Evolutionary conservation across 345 rosid species (phyloP).

Genomic region (Melaleuca quinquenervia): DNA sequence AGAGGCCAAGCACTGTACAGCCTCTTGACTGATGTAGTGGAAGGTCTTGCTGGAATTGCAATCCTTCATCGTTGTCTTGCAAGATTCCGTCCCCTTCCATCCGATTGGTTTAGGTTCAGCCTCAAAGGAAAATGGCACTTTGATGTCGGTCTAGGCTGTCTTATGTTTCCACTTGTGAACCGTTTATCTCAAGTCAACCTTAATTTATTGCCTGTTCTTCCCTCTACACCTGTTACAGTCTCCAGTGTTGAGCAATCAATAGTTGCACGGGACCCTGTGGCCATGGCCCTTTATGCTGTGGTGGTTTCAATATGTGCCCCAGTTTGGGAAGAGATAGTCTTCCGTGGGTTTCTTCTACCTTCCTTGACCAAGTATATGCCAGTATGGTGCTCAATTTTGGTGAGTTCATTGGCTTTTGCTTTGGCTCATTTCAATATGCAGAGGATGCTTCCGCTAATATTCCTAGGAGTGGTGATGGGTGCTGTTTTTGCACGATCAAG

Average conservation of each 20-base stretch:
- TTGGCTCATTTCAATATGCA: constrained; percentile 41
- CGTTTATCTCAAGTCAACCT: constrained; percentile 37
- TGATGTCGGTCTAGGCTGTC: constrained; percentile 40
- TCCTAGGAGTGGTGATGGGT: constrained; percentile 40
- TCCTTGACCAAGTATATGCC: constrained; percentile 46
- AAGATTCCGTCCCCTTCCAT: constrained; percentile 30
- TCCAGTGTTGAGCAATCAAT: constrained; percentile 45
- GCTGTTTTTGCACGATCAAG: constrained; percentile 31
- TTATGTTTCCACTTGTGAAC: constrained; percentile 39
- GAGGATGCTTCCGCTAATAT: constrained; percentile 41
- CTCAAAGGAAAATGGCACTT: constrained; percentile 36
- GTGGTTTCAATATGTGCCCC: constrained; percentile 46
- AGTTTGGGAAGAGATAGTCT: constrained; percentile 46
- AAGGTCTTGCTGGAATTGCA: constrained; percentile 37
- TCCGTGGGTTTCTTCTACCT: constrained; percentile 42
- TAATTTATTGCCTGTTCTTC: constrained; percentile 32
- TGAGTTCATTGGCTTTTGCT: constrained; percentile 37
- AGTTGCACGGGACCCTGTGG: constrained; percentile 35
- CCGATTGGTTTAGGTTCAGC: constrained; percentile 32
- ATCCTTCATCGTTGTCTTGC: constrained; percentile 32
- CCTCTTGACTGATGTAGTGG: constrained; percentile 39
- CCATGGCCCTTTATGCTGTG: constrained; percentile 39
- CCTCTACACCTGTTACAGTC: constrained; percentile 29
- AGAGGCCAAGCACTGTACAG: constrained; percentile 42
- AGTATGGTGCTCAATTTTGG: constrained; percentile 33